Evolutionary conservation across 2,329 filamentous ascomycete species (phyloP), one percentile per base, ranked within the genome.

Genomic region (Coleophoma eucalyptorum): DNA sequence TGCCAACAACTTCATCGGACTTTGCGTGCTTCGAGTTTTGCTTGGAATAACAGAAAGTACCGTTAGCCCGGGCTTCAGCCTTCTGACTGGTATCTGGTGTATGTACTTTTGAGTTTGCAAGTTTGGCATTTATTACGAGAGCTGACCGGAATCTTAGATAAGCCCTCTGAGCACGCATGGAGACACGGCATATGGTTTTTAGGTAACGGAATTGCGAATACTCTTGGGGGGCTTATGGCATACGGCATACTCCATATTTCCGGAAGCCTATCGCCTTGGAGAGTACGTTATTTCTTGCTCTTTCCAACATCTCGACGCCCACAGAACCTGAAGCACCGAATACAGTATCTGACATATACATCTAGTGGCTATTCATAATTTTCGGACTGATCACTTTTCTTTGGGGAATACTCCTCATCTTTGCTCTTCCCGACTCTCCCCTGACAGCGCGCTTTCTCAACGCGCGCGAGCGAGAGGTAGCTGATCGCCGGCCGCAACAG

Each of bases 361-460:
- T 19, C 16, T 26, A 43, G 41, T 43, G 41, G 41, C 41, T 70
- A 46, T 70, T 68, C 52, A 49, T 70, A 34, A 65, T 69, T 15
- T 65, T 68, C 18, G 69, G 68, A 7, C 51, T 57, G 13, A 55
- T 65, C 5, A 69, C 67, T 0, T 43, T 60, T n/a, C 6, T 55
- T 2, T 62, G 56, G 57, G 58, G 53, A 3, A 38, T 62, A 1
- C 20, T 58, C 5, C 54, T 67, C 11, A 57, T 58, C 1, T 54
- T 49, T 5, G 34, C 46, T 1, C 48, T 53, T 2, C 53, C 51
- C 4, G 65, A 68, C n/a, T 55, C 58, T 4, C 67, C 67, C 1
- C 0, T 75, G 79, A 56, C 68, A 78, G 5, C 77, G 74, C 0
- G 80, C 80, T 53, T 72, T 74, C 0, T 78, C 75, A 5, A 61